Evolutionary conservation across 2,329 filamentous ascomycete genomes (phyloP).

Genomic region (Coniella vitis): DNA sequence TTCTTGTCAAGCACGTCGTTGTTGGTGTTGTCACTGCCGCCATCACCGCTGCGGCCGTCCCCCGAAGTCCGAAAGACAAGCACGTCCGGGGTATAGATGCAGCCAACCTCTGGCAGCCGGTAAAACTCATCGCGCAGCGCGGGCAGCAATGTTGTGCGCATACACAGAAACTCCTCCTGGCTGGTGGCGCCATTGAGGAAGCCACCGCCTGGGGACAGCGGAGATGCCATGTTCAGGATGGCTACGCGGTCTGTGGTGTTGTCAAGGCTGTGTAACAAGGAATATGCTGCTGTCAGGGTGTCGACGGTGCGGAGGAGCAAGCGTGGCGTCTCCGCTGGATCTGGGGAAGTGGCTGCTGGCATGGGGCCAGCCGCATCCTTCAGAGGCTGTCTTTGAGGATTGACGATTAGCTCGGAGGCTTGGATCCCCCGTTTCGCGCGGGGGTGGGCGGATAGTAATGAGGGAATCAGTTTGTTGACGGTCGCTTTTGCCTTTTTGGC

Average conservation of each 20-base stretch:
- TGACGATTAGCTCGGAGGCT: conserved; percentile 39
- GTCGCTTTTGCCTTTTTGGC: conserved; percentile 50
- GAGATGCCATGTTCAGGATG: conserved; percentile 31
- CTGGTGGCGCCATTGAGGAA: conserved; percentile 52
- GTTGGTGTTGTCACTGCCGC: conserved; percentile 19
- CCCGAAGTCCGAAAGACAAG: conserved; percentile 43
- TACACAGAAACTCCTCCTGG: conserved; percentile 57
- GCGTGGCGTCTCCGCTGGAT: neutral
- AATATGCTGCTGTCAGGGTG: conserved; percentile 7
- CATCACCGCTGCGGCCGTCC: conserved; percentile 1
- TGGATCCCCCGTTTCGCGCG: conserved; percentile 50
- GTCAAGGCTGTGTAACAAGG: neutral
- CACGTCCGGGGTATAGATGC: conserved; percentile 50
- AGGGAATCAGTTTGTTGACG: conserved; percentile 52
- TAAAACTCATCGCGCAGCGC: conserved; percentile 53
- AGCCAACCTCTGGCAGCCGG: conserved; percentile 50
- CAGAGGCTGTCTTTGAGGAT: conserved; percentile 18
- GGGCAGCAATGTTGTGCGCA: conserved; percentile 52
- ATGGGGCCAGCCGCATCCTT: neutral
- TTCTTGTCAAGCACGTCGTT: conserved; percentile 27
- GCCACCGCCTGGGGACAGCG: conserved; percentile 53
- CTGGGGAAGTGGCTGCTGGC: neutral
- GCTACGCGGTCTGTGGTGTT: conserved; percentile 2
- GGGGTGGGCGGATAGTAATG: conserved; percentile 44
- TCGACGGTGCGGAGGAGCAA: conserved; percentile 5